Evolutionary conservation across 805 yeast genomes (phyloP).

Genomic region (Candida yuanshanica): DNA sequence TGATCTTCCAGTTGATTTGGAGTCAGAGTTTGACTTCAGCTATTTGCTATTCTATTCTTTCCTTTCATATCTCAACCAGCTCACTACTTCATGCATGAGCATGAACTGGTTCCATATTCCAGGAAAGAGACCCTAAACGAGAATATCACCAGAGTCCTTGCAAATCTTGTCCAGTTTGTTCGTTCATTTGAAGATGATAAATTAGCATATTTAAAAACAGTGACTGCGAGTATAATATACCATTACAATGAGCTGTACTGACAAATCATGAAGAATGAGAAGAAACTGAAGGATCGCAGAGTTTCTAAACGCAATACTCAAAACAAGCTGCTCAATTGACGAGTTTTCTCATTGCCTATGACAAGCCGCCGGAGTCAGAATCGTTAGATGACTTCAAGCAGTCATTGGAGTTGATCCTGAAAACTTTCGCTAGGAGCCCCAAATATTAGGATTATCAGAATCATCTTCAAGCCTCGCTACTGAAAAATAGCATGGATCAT

Average conservation of each 20-base stretch:
- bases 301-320: conserved; percentile 10
- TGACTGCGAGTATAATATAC: conserved; percentile 6
- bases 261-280: neutral
- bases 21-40: conserved; percentile 15
- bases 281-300: neutral
- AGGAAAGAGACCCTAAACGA: conserved; percentile 9
- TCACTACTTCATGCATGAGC: conserved; percentile 12
- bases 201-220: conserved; percentile 2
- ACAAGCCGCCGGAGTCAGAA: neutral
- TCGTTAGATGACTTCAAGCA: conserved; percentile 4
- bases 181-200: conserved; percentile 7
- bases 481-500: neutral
- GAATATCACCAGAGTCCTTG: conserved; percentile 12
- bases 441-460: conserved; percentile 3
- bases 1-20: conserved; percentile 10
- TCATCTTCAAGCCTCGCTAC: neutral
- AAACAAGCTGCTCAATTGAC: conserved; percentile 9
- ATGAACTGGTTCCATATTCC: conserved; percentile 7
- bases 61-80: conserved; percentile 15
- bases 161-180: conserved; percentile 14
- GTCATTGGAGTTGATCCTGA: neutral
- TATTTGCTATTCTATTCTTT: conserved; percentile 8
- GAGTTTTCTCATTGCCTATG: conserved; percentile 7
- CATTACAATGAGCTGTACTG: conserved; percentile 5
- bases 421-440: neutral